Evolutionary conservation across 495 filamentous ascomycete genomes (phyloP).

Genomic region (Margaritispora aquatica): DNA sequence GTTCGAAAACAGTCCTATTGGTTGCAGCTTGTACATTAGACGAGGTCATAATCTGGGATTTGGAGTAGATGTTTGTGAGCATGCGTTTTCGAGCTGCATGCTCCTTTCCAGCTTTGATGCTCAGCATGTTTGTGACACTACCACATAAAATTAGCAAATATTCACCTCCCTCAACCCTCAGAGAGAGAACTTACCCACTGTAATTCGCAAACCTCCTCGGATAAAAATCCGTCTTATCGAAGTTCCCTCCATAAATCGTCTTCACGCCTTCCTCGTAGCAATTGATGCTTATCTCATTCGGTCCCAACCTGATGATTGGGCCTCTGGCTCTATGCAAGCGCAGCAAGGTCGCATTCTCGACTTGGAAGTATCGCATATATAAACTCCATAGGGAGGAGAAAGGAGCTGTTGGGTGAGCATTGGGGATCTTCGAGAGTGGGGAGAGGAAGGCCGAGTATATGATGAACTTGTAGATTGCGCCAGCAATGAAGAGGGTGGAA

Average conservation of each 20-base stretch:
- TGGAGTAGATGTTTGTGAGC: slow-evolving; percentile 64
- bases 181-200: not conserved
- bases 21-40: slow-evolving; percentile 36
- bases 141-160: not conserved
- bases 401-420: slow-evolving; percentile 54
- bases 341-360: slow-evolving; percentile 31
- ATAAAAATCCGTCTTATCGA: slow-evolving; percentile 9
- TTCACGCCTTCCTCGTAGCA: slow-evolving; percentile 12
- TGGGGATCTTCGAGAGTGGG: slow-evolving; percentile 42
- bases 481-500: not conserved
- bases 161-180: not conserved
- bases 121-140: not conserved
- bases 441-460: slow-evolving; percentile 46
- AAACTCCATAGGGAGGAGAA: slow-evolving; percentile 55
- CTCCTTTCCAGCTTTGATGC: slow-evolving; percentile 1
- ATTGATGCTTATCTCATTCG: slow-evolving; percentile 11
- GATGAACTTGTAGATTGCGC: slow-evolving; percentile 24
- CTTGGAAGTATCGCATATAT: slow-evolving; percentile 2
- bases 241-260: slow-evolving; percentile 9
- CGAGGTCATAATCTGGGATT: slow-evolving; percentile 61
- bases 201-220: slow-evolving; percentile 1
- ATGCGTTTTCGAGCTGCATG: slow-evolving; percentile 60
- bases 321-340: slow-evolving; percentile 50
- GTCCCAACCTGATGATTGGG: slow-evolving; percentile 47
- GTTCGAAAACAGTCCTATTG: slow-evolving; percentile 48